Conservation (phyloP, 1,139 yeast species). For the Cylindricascospora bacillispora region DNA sequence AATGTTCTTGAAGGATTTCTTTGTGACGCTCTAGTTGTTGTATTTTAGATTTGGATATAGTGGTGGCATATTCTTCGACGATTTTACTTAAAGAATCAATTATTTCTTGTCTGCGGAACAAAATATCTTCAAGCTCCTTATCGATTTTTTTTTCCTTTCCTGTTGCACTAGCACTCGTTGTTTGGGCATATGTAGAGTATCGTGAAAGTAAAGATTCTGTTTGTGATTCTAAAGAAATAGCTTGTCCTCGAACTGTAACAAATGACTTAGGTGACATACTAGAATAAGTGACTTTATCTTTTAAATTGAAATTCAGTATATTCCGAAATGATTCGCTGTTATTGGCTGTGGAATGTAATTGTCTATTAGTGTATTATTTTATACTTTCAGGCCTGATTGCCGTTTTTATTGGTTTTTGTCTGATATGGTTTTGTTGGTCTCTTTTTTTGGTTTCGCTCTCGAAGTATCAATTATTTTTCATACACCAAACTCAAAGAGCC, state of each 20-base stretch:
- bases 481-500: no score
- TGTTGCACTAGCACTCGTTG: slow-evolving; percentile 35
- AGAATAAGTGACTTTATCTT: slow-evolving; percentile 1
- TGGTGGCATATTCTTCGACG: slow-evolving; percentile 46
- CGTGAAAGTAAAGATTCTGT: slow-evolving; percentile 37
- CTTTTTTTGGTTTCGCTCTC: no score
- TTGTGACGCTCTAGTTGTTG: slow-evolving; percentile 78
- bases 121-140: slow-evolving; percentile 31
- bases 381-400: no score
- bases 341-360: no score
- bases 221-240: slow-evolving; percentile 44
- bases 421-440: no score
- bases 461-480: no score
- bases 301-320: no score
- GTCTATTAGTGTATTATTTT: no score
- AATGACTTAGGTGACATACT: no score
- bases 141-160: slow-evolving; percentile 36
- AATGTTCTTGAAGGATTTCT: slow-evolving; percentile 63
- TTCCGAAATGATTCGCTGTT: no score
- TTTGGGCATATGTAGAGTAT: slow-evolving; percentile 42
- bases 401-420: no score
- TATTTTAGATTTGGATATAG: slow-evolving; percentile 57
- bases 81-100: slow-evolving; percentile 29
- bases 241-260: slow-evolving; percentile 41
- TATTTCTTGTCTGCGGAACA: slow-evolving; percentile 32